These are phyloP conservation scores for Hericium rajendrae DNA, from an alignment of 768 basidiomycete genomes.

Conservation along the genomic window DNA sequence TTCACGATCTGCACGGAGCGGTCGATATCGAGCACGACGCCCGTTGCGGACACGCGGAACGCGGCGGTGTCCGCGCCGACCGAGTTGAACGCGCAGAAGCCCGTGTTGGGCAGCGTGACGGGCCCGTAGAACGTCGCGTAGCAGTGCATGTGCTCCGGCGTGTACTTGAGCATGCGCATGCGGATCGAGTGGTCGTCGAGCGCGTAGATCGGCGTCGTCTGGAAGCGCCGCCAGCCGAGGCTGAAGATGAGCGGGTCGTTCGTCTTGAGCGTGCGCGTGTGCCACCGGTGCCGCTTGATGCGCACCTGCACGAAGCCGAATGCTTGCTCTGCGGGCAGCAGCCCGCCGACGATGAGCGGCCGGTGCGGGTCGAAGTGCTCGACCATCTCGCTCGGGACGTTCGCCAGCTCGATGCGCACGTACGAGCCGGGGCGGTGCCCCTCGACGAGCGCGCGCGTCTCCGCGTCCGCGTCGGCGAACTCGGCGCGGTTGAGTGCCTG, in stretches of 20 bases:
- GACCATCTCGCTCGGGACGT: slow-evolving; percentile 86
- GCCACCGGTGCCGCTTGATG: slow-evolving; percentile 96
- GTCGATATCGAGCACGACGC: slow-evolving; percentile 90
- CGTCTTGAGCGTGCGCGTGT: slow-evolving; percentile 81
- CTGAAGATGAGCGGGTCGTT: slow-evolving; percentile 96
- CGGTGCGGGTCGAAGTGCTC: slow-evolving; percentile 88
- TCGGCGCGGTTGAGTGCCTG: slow-evolving; percentile 76
- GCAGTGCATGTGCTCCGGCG: slow-evolving; percentile 99
- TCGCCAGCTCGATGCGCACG: slow-evolving; percentile 79
- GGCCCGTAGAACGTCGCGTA: slow-evolving; percentile 97
- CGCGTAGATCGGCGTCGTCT: slow-evolving; percentile 89
- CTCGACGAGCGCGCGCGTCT: slow-evolving; percentile 76
- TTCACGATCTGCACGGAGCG: slow-evolving; percentile 93
- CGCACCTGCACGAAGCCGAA: slow-evolving; percentile 93
- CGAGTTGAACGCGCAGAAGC: slow-evolving; percentile 95
- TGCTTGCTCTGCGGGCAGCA: slow-evolving; percentile 81
- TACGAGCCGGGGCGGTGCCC: slow-evolving; percentile 88
- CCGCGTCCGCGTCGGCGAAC: slow-evolving; percentile 69
- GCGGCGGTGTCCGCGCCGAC: slow-evolving; percentile 54
- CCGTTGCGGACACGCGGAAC: slow-evolving; percentile 88
- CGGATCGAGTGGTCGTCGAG: slow-evolving; percentile 96
- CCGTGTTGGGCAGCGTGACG: slow-evolving; percentile 83
- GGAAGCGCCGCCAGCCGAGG: slow-evolving; percentile 96
- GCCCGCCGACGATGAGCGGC: slow-evolving; percentile 87
- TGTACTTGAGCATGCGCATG: slow-evolving; percentile 99